Percentiles rank a stretch among this genome's conserved stretches.
phyloP scores from a whole-genome alignment of 1,139 yeast species.

The Debaryomyces psychrophilus region DNA sequence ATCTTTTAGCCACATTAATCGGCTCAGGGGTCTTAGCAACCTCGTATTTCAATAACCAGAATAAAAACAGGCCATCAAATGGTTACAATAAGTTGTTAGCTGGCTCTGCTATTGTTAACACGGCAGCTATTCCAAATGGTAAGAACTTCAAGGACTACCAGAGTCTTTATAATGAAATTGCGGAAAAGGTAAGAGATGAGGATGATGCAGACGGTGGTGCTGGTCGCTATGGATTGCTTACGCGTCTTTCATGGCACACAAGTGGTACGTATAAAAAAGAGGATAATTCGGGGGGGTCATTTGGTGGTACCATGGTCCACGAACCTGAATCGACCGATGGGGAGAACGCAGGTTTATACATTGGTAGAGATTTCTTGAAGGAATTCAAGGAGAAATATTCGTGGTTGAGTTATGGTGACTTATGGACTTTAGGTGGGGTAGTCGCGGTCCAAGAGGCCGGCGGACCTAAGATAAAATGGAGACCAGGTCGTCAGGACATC shows the following conservation, averaged over 20 bases:
- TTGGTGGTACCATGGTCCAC: slow-evolving; percentile 81
- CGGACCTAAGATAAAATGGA: slow-evolving; percentile 87
- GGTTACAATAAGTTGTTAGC: slow-evolving; percentile 22
- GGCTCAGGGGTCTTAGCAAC: slow-evolving; percentile 29
- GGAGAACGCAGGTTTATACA: slow-evolving; percentile 73
- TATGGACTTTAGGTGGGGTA: slow-evolving; percentile 88
- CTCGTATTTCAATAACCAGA: slow-evolving; percentile 13
- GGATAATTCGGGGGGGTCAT: slow-evolving; percentile 73
- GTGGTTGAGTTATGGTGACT: slow-evolving; percentile 84
- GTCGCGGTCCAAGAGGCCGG: slow-evolving; percentile 82
- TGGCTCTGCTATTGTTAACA: slow-evolving; percentile 25
- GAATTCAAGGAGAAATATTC: slow-evolving; percentile 65
- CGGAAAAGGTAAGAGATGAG: slow-evolving; percentile 68
- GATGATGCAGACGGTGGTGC: slow-evolving; percentile 76
- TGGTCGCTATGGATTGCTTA: slow-evolving; percentile 65
- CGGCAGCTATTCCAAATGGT: slow-evolving; percentile 29
- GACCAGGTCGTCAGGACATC: slow-evolving; percentile 66
- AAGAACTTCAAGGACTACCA: slow-evolving; percentile 63
- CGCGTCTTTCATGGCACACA: slow-evolving; percentile 77
- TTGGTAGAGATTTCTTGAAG: slow-evolving; percentile 65
- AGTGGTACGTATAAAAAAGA: slow-evolving; percentile 69
- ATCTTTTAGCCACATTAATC: slow-evolving; percentile 21
- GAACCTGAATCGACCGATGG: slow-evolving; percentile 67
- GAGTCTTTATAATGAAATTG: slow-evolving; percentile 78
- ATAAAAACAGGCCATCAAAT: slow-evolving; percentile 12